Base-by-base conservation (phyloP, 106 monocot genomes). In the Dactylorhiza incarnata region DNA sequence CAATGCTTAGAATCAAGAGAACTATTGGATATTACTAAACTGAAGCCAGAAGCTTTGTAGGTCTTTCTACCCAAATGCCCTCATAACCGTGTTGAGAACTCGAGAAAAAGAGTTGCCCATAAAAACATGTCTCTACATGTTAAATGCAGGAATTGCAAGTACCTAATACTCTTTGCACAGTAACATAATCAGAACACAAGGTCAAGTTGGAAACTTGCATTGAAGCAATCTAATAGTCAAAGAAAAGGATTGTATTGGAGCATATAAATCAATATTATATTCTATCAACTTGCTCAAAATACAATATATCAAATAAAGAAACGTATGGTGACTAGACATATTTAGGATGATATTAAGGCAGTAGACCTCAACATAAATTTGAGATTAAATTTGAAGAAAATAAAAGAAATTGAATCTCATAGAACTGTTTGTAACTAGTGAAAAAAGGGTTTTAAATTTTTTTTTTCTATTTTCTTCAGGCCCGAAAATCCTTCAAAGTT, bases 401-500 rank as follows among this genome's bases (percentile, higher is more conserved):
- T 1, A 58, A 58, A 17, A 1, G 10, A 24, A 68, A 14, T 25
- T 46, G n/a, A 46, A 69, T 69, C 11, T 69, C 37, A 14, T 46
- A 16, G 9, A 69, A 69, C 16, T 11, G 9, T 13, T 29, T 65
- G 7, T 11, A 65, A 10, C 65, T 65, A 29, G 65, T 26, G 29
- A 29, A 65, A 65, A 13, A 65, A 65, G 37, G 0, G 0, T 26
- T 24, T 26, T 10, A 29, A 12, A 3, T 65, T 24, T 54, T 14
- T 49, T 72, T 72, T 29, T 10, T 23, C 48, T 68, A 11, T 65
- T 65, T 58, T 25, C 71, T 80, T 24, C 86, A 95, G 95, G 95
- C 95, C 95, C 45, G 79, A 85, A 48, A 72, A 83, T 79, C 92
- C 92, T 79, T 56, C 76, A 44, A 83, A 95, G 37, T 88, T 95